Evolutionary conservation across 345 rosid species (phyloP), one percentile per base, ranked within the genome.

Genomic region (Eutrema heterophyllum): DNA sequence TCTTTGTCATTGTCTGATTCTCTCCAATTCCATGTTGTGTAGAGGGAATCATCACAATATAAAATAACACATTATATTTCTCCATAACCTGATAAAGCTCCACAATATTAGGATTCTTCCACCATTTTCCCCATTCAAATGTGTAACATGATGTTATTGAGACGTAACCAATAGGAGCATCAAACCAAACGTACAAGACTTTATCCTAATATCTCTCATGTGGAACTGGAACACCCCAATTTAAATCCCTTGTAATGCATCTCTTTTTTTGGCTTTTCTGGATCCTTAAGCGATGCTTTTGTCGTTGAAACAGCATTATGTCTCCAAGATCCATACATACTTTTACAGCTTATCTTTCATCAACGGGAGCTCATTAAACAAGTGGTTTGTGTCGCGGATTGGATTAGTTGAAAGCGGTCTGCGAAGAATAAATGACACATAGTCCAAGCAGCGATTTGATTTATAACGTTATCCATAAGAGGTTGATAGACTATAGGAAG

Each of bases 1-100:
- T 88, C 85, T 93, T 91, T 96, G 89, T 86, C 81, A 93, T 52
- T 7, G 98, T 93, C 98, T 97, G 91, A 67, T 79, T 82, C 81
- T 91, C 94, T 53, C 85, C 89, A 9, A 97, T 89, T 76, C 98
- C 98, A 73, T 91, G 82, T 76, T 89, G 96, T 0, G 96, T 87
- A 49, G 93, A 86, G 2, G 98, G 98, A 80, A 93, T 89, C 87
- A 93, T 87, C 67, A 2, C 98, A n/a, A 97, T 93, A 79, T 93
- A 96, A 76, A 91, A 93, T 48, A 94, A 92, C 62, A 91, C 90
- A 67, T 93, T 93, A 77, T 89, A 96, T 80, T 90, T 93, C 40
- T 97, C 98, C 98, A 90, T 93, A 69, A 93, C 90, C 80, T 93
- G 97, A 82, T 76, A 91, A 67, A 93, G 79, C 85, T 93, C 97